These are phyloP conservation scores for Camelina neglecta DNA, from an alignment of 345 rosid species.

Conservation along the genomic window DNA sequence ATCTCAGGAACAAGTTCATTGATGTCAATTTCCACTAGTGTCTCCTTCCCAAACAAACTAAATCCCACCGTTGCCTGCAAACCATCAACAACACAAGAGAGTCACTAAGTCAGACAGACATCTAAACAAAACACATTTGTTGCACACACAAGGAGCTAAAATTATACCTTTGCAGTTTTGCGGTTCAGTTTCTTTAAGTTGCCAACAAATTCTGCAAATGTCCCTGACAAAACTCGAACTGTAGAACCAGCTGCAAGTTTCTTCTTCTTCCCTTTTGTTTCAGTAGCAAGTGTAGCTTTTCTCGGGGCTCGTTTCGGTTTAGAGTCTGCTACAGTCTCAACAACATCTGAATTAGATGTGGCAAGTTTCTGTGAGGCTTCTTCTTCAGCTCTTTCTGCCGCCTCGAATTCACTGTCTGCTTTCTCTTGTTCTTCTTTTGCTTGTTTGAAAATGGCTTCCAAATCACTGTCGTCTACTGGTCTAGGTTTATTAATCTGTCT, in stretches of 20 bases:
- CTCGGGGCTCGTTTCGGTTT: slow-evolving; percentile 46
- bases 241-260: slow-evolving; percentile 62
- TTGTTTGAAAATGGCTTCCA: slow-evolving; percentile 70
- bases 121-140: slow-evolving; percentile 22
- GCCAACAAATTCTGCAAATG: slow-evolving; percentile 76
- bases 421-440: slow-evolving; percentile 82
- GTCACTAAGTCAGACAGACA: not conserved
- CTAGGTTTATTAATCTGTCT: slow-evolving; percentile 79
- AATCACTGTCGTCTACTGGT: slow-evolving; percentile 68
- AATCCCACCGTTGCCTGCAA: slow-evolving; percentile 87
- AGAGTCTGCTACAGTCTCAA: slow-evolving; percentile 40
- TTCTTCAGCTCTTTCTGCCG: slow-evolving; percentile 50
- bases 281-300: slow-evolving; percentile 42
- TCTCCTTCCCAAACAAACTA: slow-evolving; percentile 87
- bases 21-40: slow-evolving; percentile 72
- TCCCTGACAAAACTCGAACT: slow-evolving; percentile 77
- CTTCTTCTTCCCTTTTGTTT: slow-evolving; percentile 48
- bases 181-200: slow-evolving; percentile 73
- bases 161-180: slow-evolving; percentile 69
- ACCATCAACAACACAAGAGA: slow-evolving; percentile 16
- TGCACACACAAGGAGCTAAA: slow-evolving; percentile 13
- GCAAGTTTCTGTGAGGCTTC: slow-evolving; percentile 27
- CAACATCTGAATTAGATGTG: slow-evolving; percentile 35
- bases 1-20: slow-evolving; percentile 69
- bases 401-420: slow-evolving; percentile 66